Percentiles rank a stretch among this genome's conserved stretches.
These are phyloP conservation scores for Yamadazyma blattariae DNA, from an alignment of 1,139 yeast genomes.

Conservation along the genomic window DNA sequence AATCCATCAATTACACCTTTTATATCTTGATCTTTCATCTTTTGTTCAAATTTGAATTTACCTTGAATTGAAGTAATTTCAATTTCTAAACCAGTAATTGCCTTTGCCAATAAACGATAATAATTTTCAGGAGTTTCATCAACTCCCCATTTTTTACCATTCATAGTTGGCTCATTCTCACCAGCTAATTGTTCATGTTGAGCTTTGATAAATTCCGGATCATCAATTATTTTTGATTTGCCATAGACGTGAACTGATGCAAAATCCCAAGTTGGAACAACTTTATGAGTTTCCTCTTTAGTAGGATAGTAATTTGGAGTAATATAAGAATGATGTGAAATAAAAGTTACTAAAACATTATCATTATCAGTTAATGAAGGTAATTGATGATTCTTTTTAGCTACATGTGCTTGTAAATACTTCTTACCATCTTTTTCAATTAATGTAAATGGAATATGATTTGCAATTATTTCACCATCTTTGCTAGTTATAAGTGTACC, in stretches of 20 bases:
- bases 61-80: slow-evolving; percentile 50
- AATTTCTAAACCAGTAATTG: slow-evolving; percentile 60
- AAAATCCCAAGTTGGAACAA: slow-evolving; percentile 75
- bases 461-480: slow-evolving; percentile 41
- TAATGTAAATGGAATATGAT: slow-evolving; percentile 57
- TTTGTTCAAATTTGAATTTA: slow-evolving; percentile 64
- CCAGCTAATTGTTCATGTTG: slow-evolving; percentile 48
- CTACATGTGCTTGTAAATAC: slow-evolving; percentile 54
- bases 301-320: slow-evolving; percentile 61
- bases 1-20: slow-evolving; percentile 54
- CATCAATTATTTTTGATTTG: slow-evolving; percentile 45
- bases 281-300: slow-evolving; percentile 57
- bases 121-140: slow-evolving; percentile 58
- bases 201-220: slow-evolving; percentile 43
- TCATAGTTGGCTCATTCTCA: slow-evolving; percentile 41
- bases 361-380: slow-evolving; percentile 40
- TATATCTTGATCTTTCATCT: slow-evolving; percentile 40
- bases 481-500: slow-evolving; percentile 50
- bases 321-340: slow-evolving; percentile 52
- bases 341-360: slow-evolving; percentile 53
- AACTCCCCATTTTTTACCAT: slow-evolving; percentile 50
- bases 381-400: slow-evolving; percentile 53
- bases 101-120: slow-evolving; percentile 42
- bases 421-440: slow-evolving; percentile 38
- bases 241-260: slow-evolving; percentile 62